These are phyloP conservation scores for Cokeromyces recurvatus DNA, from an alignment of 371 early-diverging fungal genomes.

Conservation along the genomic window DNA sequence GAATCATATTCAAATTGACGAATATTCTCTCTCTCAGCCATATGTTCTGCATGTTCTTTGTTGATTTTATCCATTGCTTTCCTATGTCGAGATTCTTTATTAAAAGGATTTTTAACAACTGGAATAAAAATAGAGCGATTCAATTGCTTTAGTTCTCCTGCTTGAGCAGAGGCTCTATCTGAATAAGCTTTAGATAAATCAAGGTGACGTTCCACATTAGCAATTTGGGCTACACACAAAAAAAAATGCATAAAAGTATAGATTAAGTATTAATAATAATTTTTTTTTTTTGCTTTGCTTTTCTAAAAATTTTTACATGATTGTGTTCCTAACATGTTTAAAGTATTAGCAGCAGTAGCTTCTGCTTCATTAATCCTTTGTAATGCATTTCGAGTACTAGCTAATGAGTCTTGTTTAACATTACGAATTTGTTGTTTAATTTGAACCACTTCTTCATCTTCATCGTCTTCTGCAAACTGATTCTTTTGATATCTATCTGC, in stretches of 20 bases:
- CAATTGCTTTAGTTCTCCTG: constrained; percentile 70
- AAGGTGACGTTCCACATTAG: constrained; percentile 65
- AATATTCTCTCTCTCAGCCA: constrained; percentile 35
- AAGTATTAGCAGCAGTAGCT: constrained; percentile 55
- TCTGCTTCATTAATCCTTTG: constrained; percentile 64
- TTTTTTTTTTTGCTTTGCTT: constrained; percentile 16
- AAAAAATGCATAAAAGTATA: neutral
- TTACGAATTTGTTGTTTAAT: constrained; percentile 61
- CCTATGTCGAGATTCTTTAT: constrained; percentile 49
- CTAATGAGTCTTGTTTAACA: constrained; percentile 68
- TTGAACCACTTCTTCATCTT: constrained; percentile 56
- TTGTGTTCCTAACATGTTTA: constrained; percentile 61
- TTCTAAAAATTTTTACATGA: constrained; percentile 34
- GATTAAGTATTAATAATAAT: no score
- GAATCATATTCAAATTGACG: constrained; percentile 41
- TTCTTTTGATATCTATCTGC: constrained; percentile 9
- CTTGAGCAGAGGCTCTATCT: constrained; percentile 66
- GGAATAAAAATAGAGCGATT: constrained; percentile 79
- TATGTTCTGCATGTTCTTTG: constrained; percentile 41
- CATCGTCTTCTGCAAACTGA: constrained; percentile 45
- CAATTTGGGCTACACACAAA: constrained; percentile 42
- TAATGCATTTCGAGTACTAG: constrained; percentile 69
- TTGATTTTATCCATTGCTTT: constrained; percentile 46
- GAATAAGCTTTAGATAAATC: constrained; percentile 71
- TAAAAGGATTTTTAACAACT: constrained; percentile 61